phyloP scores from a whole-genome alignment of 1,284 basidiomycete genomes.

The Leccinum fuscescens region DNA sequence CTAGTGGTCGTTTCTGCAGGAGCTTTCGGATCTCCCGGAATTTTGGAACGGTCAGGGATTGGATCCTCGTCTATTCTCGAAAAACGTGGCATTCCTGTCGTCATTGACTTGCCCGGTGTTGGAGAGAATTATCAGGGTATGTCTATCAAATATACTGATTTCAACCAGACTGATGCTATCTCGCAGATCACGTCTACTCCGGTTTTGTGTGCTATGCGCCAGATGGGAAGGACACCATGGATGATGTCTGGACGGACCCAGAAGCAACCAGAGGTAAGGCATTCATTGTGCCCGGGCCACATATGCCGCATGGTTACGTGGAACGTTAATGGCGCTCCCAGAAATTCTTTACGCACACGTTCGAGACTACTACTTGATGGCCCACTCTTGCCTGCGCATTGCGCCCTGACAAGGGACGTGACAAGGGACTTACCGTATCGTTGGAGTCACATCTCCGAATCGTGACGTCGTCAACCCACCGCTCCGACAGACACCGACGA shows the following conservation, averaged over 20 bases:
- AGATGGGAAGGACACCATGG: constrained; percentile 5
- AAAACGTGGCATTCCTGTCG: constrained; percentile 37
- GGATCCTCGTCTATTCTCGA: constrained; percentile 42
- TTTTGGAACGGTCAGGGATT: constrained; percentile 37
- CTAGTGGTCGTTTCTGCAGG: constrained; percentile 29
- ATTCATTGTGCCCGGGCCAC: neutral
- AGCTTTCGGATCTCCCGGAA: constrained; percentile 21
- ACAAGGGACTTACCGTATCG: no score
- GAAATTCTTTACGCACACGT: constrained; percentile 17
- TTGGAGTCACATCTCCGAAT: no score
- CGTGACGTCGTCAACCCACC: no score
- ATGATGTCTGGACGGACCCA: constrained; percentile 9
- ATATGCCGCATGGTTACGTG: no score
- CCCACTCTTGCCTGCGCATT: no score
- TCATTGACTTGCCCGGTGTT: constrained; percentile 53
- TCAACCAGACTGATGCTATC: no score
- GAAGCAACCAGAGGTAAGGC: neutral
- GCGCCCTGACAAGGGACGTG: no score
- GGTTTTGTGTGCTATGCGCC: constrained; percentile 1
- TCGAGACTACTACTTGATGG: no score
- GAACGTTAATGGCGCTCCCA: neutral
- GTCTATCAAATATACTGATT: no score
- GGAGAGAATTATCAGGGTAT: constrained; percentile 44
- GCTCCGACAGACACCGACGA: no score
- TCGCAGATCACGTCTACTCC: neutral